These are phyloP conservation scores for Solanum sitiens DNA, from an alignment of 257 asterid genomes.

Conservation along the genomic window DNA sequence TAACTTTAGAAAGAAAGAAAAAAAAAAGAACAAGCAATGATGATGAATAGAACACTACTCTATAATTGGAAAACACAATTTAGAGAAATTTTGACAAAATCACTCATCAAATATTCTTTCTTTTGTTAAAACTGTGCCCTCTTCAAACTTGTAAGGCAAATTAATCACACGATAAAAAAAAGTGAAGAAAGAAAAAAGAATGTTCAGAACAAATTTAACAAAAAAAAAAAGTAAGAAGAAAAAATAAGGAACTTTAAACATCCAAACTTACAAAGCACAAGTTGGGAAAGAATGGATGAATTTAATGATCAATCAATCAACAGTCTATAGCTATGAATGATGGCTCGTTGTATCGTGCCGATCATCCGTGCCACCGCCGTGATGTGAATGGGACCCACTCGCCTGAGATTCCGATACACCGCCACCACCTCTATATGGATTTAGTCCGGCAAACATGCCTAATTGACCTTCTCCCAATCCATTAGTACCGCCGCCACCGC, in stretches of 20 bases:
- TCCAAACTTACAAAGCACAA: conserved; percentile 26
- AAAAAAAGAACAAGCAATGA: not conserved
- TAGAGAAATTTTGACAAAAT: conserved; percentile 4
- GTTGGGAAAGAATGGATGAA: conserved; percentile 5
- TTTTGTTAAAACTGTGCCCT: conserved; percentile 19
- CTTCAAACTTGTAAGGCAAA: conserved; percentile 12
- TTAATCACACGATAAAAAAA: conserved; percentile 34
- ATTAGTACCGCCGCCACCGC: conserved; percentile 16
- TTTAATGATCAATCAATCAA: not conserved
- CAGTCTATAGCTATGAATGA: conserved; percentile 42
- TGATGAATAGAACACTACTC: not conserved
- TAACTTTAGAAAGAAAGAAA: not conserved
- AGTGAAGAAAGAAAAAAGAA: conserved; percentile 13
- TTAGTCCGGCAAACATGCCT: conserved; percentile 49
- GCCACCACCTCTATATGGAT: conserved; percentile 41
- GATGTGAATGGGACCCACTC: conserved; percentile 73
- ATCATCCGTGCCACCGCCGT: conserved; percentile 44
- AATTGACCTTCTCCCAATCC: conserved; percentile 60
- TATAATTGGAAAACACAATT: not conserved
- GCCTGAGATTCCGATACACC: conserved; percentile 62
- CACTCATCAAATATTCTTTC: conserved; percentile 5
- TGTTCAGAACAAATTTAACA: not conserved
- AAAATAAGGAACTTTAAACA: conserved; percentile 20
- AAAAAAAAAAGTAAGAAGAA: not conserved
- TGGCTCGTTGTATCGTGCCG: conserved; percentile 63